These are phyloP conservation scores for Huiozyma naganishii DNA, from an alignment of 805 yeast genomes.

Conservation along the genomic window DNA sequence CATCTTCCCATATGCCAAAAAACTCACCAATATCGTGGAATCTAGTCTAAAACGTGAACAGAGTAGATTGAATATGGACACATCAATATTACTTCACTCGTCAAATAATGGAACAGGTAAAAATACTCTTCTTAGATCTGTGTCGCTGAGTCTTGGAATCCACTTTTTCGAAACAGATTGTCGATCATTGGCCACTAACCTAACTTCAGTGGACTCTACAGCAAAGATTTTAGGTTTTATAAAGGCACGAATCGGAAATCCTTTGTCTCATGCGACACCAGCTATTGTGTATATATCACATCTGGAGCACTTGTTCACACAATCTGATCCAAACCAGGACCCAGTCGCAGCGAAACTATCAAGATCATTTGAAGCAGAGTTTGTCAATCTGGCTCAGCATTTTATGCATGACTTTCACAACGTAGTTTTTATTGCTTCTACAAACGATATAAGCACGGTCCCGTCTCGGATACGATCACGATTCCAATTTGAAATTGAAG, in stretches of 20 bases:
- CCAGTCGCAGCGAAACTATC: constrained; percentile 28
- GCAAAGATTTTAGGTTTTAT: constrained; percentile 69
- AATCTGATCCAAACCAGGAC: constrained; percentile 48
- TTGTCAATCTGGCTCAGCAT: constrained; percentile 48
- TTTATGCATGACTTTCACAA: constrained; percentile 32
- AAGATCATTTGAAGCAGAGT: constrained; percentile 32
- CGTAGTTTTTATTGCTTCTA: constrained; percentile 51
- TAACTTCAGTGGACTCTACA: constrained; percentile 60
- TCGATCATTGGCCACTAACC: constrained; percentile 31
- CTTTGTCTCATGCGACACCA: constrained; percentile 34
- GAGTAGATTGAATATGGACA: constrained; percentile 34
- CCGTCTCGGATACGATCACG: constrained; percentile 55
- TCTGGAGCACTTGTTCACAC: constrained; percentile 62
- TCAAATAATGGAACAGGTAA: constrained; percentile 74
- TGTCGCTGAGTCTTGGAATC: constrained; percentile 50
- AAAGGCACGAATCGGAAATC: constrained; percentile 63
- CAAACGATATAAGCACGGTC: constrained; percentile 56
- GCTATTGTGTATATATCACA: constrained; percentile 56
- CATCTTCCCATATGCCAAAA: constrained; percentile 38
- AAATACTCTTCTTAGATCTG: constrained; percentile 44
- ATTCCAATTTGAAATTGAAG: constrained; percentile 65
- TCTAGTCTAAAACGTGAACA: constrained; percentile 34
- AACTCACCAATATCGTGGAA: constrained; percentile 42
- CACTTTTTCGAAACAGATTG: constrained; percentile 63
- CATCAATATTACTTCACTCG: constrained; percentile 59